Percentiles rank a stretch among this genome's conserved stretches.
Conservation (phyloP, 495 filamentous ascomycete genomes). For the Saxophila tyrrhenica region DNA sequence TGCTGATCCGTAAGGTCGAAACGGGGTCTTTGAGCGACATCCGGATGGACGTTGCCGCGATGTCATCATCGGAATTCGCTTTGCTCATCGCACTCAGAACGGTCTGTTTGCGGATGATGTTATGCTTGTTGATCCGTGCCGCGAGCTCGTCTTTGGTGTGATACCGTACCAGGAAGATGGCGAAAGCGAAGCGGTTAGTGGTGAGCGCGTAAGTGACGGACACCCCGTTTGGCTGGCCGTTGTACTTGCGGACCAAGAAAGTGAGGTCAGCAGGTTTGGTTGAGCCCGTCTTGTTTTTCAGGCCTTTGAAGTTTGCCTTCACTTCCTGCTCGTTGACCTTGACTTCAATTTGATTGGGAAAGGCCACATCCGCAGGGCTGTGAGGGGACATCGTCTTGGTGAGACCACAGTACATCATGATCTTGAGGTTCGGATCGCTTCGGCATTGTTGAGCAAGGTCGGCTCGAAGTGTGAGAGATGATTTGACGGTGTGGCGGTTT, state of each 20-base stretch:
- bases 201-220: constrained; percentile 88
- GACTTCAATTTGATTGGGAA: constrained; percentile 84
- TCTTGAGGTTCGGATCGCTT: constrained; percentile 42
- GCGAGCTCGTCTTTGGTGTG: constrained; percentile 64
- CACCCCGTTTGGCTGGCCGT: constrained; percentile 60
- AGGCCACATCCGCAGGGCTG: constrained; percentile 62
- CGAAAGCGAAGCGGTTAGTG: constrained; percentile 48
- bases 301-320: constrained; percentile 76
- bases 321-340: constrained; percentile 80
- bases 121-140: constrained; percentile 48
- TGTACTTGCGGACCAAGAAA: constrained; percentile 53
- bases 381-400: constrained; percentile 42
- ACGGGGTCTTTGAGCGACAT: constrained; percentile 89
- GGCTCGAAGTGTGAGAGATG: constrained; percentile 41
- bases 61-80: constrained; percentile 67
- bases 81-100: constrained; percentile 75
- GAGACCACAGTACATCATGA: constrained; percentile 73
- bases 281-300: constrained; percentile 92
- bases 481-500: constrained; percentile 45
- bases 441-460: constrained; percentile 39
- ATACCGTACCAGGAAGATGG: constrained; percentile 54
- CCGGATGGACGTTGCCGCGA: constrained; percentile 72
- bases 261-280: constrained; percentile 90
- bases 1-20: constrained; percentile 66
- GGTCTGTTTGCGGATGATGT: constrained; percentile 65